These are phyloP conservation scores for Fusarium sp. DNA, from an alignment of 2,329 filamentous ascomycete species.

Conservation along the genomic window DNA sequence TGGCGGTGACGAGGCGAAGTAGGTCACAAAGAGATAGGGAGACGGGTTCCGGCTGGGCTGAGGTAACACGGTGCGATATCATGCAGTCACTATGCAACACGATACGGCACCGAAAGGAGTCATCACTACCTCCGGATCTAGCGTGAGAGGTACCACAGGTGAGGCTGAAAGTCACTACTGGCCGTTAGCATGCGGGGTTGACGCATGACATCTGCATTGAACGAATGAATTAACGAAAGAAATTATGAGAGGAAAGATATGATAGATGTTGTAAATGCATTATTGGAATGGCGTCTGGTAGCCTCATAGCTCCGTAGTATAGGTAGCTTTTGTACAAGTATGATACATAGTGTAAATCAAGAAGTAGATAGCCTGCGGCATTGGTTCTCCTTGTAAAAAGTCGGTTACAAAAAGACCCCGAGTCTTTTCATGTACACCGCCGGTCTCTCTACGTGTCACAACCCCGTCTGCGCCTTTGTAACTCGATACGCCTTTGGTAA, in stretches of 20 bases:
- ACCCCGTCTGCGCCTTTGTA: conserved; percentile 4
- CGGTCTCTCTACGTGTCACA: conserved; percentile 8
- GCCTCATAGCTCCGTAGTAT: conserved; percentile 24
- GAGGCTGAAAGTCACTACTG: not conserved
- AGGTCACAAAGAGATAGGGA: not conserved
- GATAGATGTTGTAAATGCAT: conserved; percentile 28
- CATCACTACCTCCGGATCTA: not conserved
- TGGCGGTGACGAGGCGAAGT: conserved; percentile 16
- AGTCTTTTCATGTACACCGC: conserved; percentile 4
- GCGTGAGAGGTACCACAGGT: conserved; percentile 1
- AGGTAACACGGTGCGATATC: conserved; percentile 31
- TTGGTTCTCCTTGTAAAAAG: not conserved
- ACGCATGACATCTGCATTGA: not conserved
- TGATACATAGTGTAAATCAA: conserved; percentile 15
- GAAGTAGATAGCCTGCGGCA: not conserved
- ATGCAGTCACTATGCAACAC: conserved; percentile 17
- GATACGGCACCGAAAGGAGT: conserved; percentile 25
- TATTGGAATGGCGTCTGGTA: conserved; percentile 28
- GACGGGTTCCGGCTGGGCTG: conserved; percentile 22
- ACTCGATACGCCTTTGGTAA: conserved; percentile 3
- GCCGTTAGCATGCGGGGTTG: not conserved
- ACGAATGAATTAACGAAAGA: conserved; percentile 14
- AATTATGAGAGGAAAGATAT: conserved; percentile 12
- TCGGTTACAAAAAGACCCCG: conserved; percentile 3
- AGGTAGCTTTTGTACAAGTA: conserved; percentile 29